A percentile compares a stretch with the other conserved stretches of the same genome.
Evolutionary conservation across 352 stramenopile species (phyloP).

Genomic region (Peronospora tabacina): DNA sequence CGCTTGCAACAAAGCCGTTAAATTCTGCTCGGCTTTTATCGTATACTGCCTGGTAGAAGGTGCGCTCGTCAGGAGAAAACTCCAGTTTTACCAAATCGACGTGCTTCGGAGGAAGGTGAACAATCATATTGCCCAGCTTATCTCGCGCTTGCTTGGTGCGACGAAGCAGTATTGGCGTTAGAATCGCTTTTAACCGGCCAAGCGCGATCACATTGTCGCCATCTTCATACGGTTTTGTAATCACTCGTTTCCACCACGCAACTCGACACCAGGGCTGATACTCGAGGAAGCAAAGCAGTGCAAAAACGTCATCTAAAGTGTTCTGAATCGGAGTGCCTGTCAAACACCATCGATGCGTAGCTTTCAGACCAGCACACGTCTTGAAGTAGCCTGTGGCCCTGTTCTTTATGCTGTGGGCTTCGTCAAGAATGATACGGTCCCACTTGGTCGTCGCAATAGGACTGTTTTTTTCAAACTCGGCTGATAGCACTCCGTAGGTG

Average conservation of each 20-base stretch:
- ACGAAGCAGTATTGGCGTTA: constrained; percentile 72
- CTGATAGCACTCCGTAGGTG: constrained; percentile 75
- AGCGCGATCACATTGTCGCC: constrained; percentile 53
- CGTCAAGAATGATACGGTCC: constrained; percentile 86
- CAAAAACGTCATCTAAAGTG: constrained; percentile 80
- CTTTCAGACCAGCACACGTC: constrained; percentile 42
- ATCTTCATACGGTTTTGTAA: constrained; percentile 68
- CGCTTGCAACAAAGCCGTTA: constrained; percentile 78
- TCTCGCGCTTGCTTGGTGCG: constrained; percentile 81
- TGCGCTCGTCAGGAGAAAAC: constrained; percentile 68
- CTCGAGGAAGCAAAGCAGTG: constrained; percentile 74
- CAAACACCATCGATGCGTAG: constrained; percentile 82
- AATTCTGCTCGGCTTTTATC: constrained; percentile 83
- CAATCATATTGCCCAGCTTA: constrained; percentile 47
- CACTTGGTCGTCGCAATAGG: constrained; percentile 41
- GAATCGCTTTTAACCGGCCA: constrained; percentile 51
- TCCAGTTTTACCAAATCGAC: constrained; percentile 56
- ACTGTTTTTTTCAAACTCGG: constrained; percentile 55
- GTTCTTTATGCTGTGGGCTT: constrained; percentile 90
- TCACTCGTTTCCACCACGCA: constrained; percentile 81
- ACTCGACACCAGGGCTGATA: constrained; percentile 81
- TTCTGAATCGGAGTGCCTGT: constrained; percentile 89
- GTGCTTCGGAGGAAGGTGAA: constrained; percentile 65
- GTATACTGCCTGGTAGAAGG: constrained; percentile 85
- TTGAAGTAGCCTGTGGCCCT: constrained; percentile 65